Percentiles rank a stretch among this genome's conserved stretches.
phyloP scores from a whole-genome alignment of 2,329 filamentous ascomycete species.

The Aspergillus quadrilineatus region DNA sequence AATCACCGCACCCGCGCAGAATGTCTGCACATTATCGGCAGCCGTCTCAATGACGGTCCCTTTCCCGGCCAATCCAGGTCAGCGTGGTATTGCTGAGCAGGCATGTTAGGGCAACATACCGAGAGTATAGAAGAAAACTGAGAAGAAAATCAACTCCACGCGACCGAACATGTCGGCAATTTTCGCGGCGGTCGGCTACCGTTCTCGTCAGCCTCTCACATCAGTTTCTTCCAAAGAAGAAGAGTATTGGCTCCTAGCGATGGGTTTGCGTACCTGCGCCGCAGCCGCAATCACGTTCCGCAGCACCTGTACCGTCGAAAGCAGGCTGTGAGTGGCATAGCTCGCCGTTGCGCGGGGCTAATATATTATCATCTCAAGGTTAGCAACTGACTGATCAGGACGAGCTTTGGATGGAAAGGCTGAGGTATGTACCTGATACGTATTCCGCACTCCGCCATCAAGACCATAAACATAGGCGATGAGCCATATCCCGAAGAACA shows the following conservation, averaged over 20 bases:
- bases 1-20: constrained; percentile 58
- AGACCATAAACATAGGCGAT: constrained; percentile 64
- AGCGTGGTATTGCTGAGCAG: background rate
- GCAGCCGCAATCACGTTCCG: constrained; percentile 61
- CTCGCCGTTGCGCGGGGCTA: constrained; percentile 54
- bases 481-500: constrained; percentile 61
- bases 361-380: background rate
- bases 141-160: constrained; percentile 57
- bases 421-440: constrained; percentile 45
- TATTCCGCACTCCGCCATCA: constrained; percentile 55
- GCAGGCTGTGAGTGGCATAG: constrained; percentile 55
- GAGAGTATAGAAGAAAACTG: constrained; percentile 57
- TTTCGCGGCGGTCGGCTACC: constrained; percentile 59
- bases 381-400: background rate
- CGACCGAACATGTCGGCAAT: constrained; percentile 64
- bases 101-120: constrained; percentile 30
- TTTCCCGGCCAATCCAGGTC: background rate
- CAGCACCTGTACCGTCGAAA: constrained; percentile 60
- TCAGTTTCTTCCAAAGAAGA: background rate
- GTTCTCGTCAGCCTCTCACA: background rate
- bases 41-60: constrained; percentile 59
- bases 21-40: constrained; percentile 50
- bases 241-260: background rate
- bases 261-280: constrained; percentile 39
- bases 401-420: background rate